phyloP scores from a whole-genome alignment of 1,139 yeast genomes.

The Geotrichum europaeum region DNA sequence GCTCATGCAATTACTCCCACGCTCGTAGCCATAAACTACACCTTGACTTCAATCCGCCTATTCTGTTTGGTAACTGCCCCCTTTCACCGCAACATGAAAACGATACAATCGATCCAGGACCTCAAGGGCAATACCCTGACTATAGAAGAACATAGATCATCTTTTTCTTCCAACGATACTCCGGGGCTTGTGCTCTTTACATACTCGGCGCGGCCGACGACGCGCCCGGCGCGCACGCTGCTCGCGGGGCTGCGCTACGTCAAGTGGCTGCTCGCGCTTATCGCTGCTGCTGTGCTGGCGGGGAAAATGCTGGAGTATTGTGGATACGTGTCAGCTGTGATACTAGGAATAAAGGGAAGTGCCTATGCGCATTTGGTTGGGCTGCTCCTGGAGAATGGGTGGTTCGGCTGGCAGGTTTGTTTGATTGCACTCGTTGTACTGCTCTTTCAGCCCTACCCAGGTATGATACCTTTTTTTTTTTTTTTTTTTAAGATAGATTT shows the following conservation, averaged over 20 bases:
- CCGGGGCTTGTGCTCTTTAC: constrained; percentile 1
- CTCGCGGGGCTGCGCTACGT: background rate
- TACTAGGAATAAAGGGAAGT: background rate
- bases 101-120: constrained; percentile 1
- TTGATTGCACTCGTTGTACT: background rate
- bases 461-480: background rate
- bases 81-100: background rate
- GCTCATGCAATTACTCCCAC: too few species aligned
- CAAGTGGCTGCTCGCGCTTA: background rate
- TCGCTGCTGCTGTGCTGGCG: background rate
- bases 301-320: background rate
- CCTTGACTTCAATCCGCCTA: background rate
- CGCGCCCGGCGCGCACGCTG: background rate
- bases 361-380: background rate
- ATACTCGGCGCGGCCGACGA: background rate
- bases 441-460: constrained; percentile 4
- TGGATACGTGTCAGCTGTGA: background rate
- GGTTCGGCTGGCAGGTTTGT: background rate
- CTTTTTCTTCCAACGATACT: background rate
- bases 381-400: background rate
- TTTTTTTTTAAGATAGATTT: too few species aligned
- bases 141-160: constrained; percentile 8
- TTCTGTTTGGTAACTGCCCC: background rate
- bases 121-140: constrained; percentile 5
- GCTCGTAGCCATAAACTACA: too few species aligned